phyloP scores from a whole-genome alignment of 2,329 filamentous ascomycete genomes.

The Alternaria sp. region DNA sequence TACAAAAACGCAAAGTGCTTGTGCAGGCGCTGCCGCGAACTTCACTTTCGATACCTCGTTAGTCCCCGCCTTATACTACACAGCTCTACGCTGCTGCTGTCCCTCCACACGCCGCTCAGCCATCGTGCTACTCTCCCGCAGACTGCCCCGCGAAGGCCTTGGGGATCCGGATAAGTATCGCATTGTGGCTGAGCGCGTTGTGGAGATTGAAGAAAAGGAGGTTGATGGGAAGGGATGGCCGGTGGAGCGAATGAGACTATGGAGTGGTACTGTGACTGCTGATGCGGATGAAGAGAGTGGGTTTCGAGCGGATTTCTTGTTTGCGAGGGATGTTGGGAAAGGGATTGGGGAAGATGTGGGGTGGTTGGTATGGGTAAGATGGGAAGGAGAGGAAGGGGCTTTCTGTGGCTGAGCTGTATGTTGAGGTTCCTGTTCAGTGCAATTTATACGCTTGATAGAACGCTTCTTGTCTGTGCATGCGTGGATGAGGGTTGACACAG shows the following conservation, averaged over 20 bases:
- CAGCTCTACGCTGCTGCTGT: not conserved
- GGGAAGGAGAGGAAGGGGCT: not conserved
- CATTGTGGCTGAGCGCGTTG: not conserved
- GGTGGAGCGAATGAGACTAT: not conserved
- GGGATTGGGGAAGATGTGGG: not conserved
- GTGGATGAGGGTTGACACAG: too few relatives aligned
- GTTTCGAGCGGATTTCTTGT: not conserved
- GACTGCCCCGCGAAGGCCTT: not conserved
- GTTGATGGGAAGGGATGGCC: not conserved
- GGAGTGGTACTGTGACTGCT: not conserved
- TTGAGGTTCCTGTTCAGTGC: not conserved
- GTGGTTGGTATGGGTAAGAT: not conserved
- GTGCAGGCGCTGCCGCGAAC: not conserved
- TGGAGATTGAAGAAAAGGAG: not conserved
- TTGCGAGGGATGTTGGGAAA: slow-evolving; percentile 1
- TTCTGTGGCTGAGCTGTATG: not conserved
- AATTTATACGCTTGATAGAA: not conserved
- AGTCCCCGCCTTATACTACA: not conserved
- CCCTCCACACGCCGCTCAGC: not conserved
- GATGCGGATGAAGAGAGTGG: not conserved
- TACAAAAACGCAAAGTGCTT: too few relatives aligned
- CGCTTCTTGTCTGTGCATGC: not conserved
- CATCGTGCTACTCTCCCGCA: not conserved
- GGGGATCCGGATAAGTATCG: not conserved
- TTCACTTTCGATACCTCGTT: not conserved